These are phyloP conservation scores for Aspergillus thermomutatus DNA, from an alignment of 2,329 filamentous ascomycete genomes.

Conservation along the genomic window DNA sequence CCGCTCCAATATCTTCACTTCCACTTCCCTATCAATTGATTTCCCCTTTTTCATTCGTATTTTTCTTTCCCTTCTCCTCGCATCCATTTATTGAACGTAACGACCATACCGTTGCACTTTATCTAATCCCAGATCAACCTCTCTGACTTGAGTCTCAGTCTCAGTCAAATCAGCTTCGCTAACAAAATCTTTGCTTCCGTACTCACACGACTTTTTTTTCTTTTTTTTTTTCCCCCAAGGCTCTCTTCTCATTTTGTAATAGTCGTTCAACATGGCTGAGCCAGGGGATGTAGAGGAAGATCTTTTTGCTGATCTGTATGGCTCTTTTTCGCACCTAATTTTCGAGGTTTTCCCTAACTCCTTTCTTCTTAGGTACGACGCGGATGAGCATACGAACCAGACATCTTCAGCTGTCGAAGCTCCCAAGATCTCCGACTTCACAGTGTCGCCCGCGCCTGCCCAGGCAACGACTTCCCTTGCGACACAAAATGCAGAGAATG, in stretches of 20 bases:
- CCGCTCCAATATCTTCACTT: not conserved
- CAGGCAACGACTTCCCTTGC: slow-evolving; percentile 31
- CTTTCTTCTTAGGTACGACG: slow-evolving; percentile 58
- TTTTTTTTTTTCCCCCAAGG: not conserved
- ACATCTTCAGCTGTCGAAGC: slow-evolving; percentile 30
- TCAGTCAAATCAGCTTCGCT: not conserved
- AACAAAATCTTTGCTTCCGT: not conserved
- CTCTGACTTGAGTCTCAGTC: not conserved
- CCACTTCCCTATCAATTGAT: not conserved
- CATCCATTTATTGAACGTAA: not conserved
- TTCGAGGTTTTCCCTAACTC: slow-evolving; percentile 5
- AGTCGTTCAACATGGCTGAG: slow-evolving; percentile 65
- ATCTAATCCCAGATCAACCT: not conserved
- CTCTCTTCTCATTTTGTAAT: not conserved
- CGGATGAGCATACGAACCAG: slow-evolving; percentile 54
- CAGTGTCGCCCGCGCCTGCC: slow-evolving; percentile 27
- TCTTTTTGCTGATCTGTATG: slow-evolving; percentile 93
- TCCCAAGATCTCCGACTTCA: slow-evolving; percentile 36
- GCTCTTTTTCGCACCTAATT: not conserved
- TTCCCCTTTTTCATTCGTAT: slow-evolving; percentile 3
- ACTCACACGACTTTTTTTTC: not conserved
- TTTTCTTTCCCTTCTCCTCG: slow-evolving; percentile 5
- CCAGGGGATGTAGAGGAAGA: slow-evolving; percentile 83
- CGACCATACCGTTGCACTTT: not conserved
- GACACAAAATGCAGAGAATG: slow-evolving; percentile 29